These are phyloP conservation scores for Taxillus chinensis DNA, from an alignment of 164 flowering plant species.

Conservation along the genomic window DNA sequence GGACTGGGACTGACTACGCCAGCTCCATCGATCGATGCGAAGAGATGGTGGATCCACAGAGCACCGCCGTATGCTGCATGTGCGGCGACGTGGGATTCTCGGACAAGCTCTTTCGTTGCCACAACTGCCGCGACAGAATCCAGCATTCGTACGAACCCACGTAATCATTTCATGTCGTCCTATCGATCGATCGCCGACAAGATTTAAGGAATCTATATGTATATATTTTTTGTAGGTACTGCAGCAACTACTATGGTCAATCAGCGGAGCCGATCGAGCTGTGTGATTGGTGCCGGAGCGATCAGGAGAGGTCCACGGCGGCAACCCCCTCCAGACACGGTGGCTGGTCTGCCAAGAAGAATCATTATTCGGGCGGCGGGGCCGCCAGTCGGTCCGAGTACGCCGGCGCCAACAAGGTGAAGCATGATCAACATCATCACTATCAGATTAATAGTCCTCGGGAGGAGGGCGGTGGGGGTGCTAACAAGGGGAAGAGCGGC, in stretches of 20 bases:
- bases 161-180: too few species aligned
- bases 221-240: background rate
- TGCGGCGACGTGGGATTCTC: conserved; percentile 4
- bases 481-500: background rate
- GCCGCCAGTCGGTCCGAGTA: too few species aligned
- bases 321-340: too few species aligned
- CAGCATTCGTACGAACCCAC: background rate
- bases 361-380: too few species aligned
- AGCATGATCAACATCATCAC: too few species aligned
- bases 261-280: background rate
- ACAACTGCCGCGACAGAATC: background rate
- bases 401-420: too few species aligned
- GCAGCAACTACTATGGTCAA: background rate
- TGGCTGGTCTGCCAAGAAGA: too few species aligned
- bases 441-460: too few species aligned
- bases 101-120: background rate
- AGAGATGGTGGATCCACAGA: background rate
- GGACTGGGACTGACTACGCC: background rate
- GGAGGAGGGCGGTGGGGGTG: background rate
- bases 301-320: background rate
- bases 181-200: too few species aligned
- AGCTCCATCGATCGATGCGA: background rate
- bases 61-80: background rate
- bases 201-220: too few species aligned
- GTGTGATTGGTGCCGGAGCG: background rate